A percentile compares a stretch with the other conserved stretches of the same genome.
Evolutionary conservation across 2,329 filamentous ascomycete species (phyloP).

Genomic region (Colletotrichum aenigma): DNA sequence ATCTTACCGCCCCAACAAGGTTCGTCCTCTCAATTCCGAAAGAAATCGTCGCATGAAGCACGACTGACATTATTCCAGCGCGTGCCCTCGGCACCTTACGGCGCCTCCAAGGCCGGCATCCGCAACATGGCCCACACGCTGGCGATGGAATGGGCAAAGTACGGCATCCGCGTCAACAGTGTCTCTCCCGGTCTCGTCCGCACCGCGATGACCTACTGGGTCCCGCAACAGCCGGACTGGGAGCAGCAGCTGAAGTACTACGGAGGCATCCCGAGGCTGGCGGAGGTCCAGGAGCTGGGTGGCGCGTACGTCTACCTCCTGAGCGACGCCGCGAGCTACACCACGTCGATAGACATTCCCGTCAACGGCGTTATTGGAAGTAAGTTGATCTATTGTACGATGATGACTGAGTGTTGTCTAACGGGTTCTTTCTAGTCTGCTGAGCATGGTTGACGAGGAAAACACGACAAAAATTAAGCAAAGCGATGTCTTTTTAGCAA

Average conservation of each 20-base stretch:
- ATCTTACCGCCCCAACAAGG: constrained; percentile 50
- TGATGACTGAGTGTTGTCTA: background rate
- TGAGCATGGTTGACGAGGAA: background rate
- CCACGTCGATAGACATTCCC: constrained; percentile 54
- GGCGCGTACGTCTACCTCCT: constrained; percentile 62
- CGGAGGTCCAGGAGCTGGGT: constrained; percentile 48
- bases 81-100: constrained; percentile 54
- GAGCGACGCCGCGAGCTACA: constrained; percentile 56
- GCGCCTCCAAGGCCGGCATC: constrained; percentile 47
- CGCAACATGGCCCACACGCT: constrained; percentile 43
- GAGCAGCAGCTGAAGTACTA: constrained; percentile 62
- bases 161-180: constrained; percentile 50
- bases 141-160: constrained; percentile 52
- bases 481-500: background rate
- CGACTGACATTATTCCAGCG: constrained; percentile 26
- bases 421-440: background rate
- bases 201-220: constrained; percentile 54
- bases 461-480: background rate
- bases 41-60: accelerated
- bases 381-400: background rate
- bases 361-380: constrained; percentile 45
- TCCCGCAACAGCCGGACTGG: constrained; percentile 57
- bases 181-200: constrained; percentile 48
- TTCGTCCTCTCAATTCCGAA: background rate
- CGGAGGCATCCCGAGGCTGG: constrained; percentile 57